Evolutionary conservation across 176 grass and related monocot species (phyloP).

Genomic region (Alopecurus myosuroides): DNA sequence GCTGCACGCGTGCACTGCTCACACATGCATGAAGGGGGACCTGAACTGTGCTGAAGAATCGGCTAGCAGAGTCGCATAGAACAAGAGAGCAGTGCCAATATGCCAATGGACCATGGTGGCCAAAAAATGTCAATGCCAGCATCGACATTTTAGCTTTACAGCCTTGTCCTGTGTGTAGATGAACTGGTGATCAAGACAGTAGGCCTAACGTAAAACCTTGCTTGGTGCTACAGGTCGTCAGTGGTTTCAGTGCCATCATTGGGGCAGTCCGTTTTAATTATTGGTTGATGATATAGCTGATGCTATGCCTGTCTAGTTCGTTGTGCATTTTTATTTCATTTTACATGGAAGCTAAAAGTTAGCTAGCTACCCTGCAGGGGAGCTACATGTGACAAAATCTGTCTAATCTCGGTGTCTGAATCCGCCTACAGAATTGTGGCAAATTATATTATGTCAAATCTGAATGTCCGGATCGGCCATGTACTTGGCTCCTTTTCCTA

Average conservation of each 20-base stretch:
- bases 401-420: conserved; percentile 28
- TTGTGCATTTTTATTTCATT: background rate
- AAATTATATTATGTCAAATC: conserved; percentile 11
- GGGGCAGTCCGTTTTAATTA: background rate
- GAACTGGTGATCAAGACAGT: background rate
- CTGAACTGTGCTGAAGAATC: background rate
- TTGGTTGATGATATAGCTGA: background rate
- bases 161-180: background rate
- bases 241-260: conserved; percentile 8
- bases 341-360: background rate
- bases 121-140: conserved; percentile 1
- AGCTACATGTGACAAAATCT: conserved; percentile 18
- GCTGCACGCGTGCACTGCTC: conserved; percentile 10
- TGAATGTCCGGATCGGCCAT: background rate
- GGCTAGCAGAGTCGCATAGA: background rate
- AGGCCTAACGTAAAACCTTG: conserved; percentile 21
- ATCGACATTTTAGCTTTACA: background rate
- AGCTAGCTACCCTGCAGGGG: too few relatives aligned
- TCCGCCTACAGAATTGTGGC: background rate
- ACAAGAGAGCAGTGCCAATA: background rate
- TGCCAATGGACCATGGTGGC: background rate
- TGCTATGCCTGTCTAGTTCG: background rate
- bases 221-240: background rate
- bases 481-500: background rate
- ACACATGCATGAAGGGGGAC: background rate